Percentiles rank a stretch among this genome's conserved stretches.
Conservation (phyloP, 2,329 filamentous ascomycete genomes). For the Phialophora macrospora region DNA sequence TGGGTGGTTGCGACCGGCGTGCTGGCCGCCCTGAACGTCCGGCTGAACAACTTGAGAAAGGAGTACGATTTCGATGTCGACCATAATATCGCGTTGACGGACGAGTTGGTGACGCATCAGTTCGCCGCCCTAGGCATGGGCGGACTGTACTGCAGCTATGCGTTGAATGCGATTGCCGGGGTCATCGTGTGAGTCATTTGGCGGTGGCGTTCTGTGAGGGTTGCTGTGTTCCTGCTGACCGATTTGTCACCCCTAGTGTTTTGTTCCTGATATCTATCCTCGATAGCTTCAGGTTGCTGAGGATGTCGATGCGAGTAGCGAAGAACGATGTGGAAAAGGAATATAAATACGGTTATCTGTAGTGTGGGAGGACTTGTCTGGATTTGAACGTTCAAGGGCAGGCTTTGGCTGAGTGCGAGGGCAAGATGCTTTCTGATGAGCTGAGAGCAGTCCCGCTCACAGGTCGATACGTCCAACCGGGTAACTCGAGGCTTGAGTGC, state of each 20-base stretch:
- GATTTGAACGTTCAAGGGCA: background rate
- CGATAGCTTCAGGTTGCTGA: slow-evolving; percentile 3
- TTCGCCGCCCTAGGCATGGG: slow-evolving; percentile 12
- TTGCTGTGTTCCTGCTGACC: background rate
- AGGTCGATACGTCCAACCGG: too few relatives aligned
- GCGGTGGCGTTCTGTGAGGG: background rate
- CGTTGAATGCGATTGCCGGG: slow-evolving; percentile 12
- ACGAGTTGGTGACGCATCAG: slow-evolving; percentile 12
- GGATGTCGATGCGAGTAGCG: background rate
- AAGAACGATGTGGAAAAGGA: background rate
- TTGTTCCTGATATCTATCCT: slow-evolving; percentile 4
- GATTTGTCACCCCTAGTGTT: background rate
- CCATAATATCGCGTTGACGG: slow-evolving; percentile 10
- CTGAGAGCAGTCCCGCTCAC: too few relatives aligned
- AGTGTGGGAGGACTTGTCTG: background rate
- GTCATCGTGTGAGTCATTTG: slow-evolving; percentile 10
- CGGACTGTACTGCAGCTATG: slow-evolving; percentile 20
- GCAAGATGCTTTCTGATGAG: background rate
- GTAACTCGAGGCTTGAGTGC: background rate
- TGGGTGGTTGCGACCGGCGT: slow-evolving; percentile 13
- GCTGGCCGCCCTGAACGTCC: slow-evolving; percentile 13
- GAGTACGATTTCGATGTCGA: slow-evolving; percentile 7
- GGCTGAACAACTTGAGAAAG: slow-evolving; percentile 4
- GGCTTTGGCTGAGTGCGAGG: background rate
- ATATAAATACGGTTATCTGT: slow-evolving; percentile 12